Base-by-base conservation (phyloP, 1,139 yeast genomes). In the Suhomyces coccinellae region DNA sequence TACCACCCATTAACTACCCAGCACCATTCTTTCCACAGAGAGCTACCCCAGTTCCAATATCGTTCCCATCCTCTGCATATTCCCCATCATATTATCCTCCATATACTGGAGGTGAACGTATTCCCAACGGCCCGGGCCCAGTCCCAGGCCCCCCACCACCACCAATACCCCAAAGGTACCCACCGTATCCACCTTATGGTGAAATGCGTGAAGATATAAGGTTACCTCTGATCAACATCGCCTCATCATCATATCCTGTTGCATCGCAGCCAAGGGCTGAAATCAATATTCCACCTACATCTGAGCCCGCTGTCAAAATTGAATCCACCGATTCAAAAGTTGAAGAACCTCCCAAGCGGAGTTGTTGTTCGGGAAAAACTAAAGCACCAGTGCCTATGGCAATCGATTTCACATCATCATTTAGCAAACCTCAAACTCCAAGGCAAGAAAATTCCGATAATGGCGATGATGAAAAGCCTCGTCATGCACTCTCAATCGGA, bases 81-180 rank as follows among this genome's bases (percentile, higher is more conserved):
- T 24, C 41, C 6, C 38, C 33, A 27, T 54, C 72, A n/a, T 60
- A 61, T 49, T 71, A 65, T 48, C 76, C 76, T 2, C 73, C 74
- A 2, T 70, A 68, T 46, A 57, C 58, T 30, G 69, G 70, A 4
- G 58, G 58, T 4, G 73, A 72, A 4, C 58, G 75, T 34, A 55
- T 71, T n/a, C 77, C 77, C 13, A 71, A 72, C 52, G 77, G 77
- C 0, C 77, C 78, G 0, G 77, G 76, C 1, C 77, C 77, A 1
- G 59, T 71, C 11, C 77, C 77, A 0, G 77, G 77, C 0, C 78
- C 77, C 3, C 74, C 38, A 13, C 39, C 38, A 7, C 38, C 74
- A 1, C 73, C 74, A 9, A 36, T 33, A 13, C 28, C 43, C 22
- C 26, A 27, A 10, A 37, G 40, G 13, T 47, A 40, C 40, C 44